Evolutionary conservation across 78 protist genomes (phyloP), one percentile per base, ranked within the genome.

Genomic region (Isochrysis galbana): DNA sequence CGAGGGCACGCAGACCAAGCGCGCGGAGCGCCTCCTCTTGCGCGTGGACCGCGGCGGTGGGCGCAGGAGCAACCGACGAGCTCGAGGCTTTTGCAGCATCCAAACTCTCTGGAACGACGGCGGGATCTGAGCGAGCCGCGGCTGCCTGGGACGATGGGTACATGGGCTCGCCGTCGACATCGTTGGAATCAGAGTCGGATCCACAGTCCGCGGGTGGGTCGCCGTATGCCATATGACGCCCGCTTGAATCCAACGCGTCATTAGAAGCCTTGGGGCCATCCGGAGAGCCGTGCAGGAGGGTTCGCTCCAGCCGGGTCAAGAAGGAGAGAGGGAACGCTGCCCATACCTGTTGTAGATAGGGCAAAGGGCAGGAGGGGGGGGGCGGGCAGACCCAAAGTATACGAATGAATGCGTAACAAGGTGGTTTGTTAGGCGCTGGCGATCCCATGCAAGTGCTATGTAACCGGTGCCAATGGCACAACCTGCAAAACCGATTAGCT

Each of bases 151-250:
- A 7, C 3, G 72, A 25, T 2, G 46, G 38, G 46, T 45, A 17
- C 47, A 86, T 32, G 46, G 90, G 74, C 90, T 48, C 90, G 32
- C 90, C 90, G 90, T 86, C 90, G 36, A 86, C 23, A 67, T 83
- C 89, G 29, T 47, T 72, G 38, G 1, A 4, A n/a, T 47, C 72
- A 32, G 25, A 5, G 54, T 51, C 90, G 42, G 42, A 51, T 25
- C 1, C 61, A 21, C 23, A 11, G 21, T 44, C 69, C 29, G 67
- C 67, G 25, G 34, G n/a, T 25, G 55, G 39, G 44, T 39, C 67
- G 39, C n/a, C 32, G 38, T 25, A 55, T 4, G 11, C 70, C 38
- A 38, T 38, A 5, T n/a, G 11, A 1, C 46, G 41, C 46, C 46
- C 44, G 38, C 26, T 5, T 26, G 19, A 10, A 10, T 34, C 38